Base-by-base conservation (phyloP, 257 asterid genomes). In the Ehretia macrophylla region DNA sequence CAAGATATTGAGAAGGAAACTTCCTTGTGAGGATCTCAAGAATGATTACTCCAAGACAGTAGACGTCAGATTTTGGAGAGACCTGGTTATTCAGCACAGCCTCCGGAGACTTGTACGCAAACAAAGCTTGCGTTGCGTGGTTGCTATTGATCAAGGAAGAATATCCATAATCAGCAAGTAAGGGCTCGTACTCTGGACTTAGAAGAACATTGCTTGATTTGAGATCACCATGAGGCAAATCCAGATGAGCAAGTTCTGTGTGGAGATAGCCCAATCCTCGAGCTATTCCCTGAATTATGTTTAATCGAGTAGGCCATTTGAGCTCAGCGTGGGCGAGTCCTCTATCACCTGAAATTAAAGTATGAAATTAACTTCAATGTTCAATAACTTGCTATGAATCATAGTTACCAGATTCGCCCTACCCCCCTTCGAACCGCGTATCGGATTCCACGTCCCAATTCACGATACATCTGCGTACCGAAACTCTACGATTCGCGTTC, bases 171-270 rank as follows among this genome's bases (percentile, higher is more conserved):
- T 87, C 96, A 1, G 77, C 39, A 17, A 92, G 85, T 5, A 83
- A 5, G 0, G 99, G 87, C 73, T 84, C 95, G 17, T 75, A 58
- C 3, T 78, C 75, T 8, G 62, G 42, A 37, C 59, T 63, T 42
- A 88, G 58, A n/a, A 92, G 85, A 23, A 92, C 75, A 23, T 88
- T 92, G 83, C 87, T 83, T 4, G 96, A 92, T 71, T 83, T 84
- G 49, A 92, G 85, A 71, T 92, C 73, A 0, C 96, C 97, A 2
- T 86, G 99, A 6, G 99, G 99, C 6, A 83, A 52, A 55, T 81
- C 86, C 1, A 72, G 53, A 0, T 73, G 40, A 14, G 84, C 38
- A 61, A 88, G 84, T 32, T 83, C 77, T 0, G 67, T 5, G 38
- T 92, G 95, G 18, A 92, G 79, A 59, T 76, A 78, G 17, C 64